Evolutionary conservation across 208 protist genomes (phyloP).

Genomic region (Wallacemonas sp.): DNA sequence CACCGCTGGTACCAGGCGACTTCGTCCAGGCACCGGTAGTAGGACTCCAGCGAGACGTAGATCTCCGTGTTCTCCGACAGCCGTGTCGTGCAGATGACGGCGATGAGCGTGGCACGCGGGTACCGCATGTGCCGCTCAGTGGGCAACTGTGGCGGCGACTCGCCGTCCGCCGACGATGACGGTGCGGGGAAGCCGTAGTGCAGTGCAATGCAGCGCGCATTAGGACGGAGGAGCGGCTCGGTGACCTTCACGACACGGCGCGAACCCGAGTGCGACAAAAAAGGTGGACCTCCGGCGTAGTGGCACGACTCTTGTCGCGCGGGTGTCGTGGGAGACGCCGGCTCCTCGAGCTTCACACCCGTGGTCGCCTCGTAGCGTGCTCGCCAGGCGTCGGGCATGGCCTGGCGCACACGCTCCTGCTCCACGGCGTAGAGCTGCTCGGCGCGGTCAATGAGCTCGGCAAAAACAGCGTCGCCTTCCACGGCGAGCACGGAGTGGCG

Average conservation of each 20-base stretch:
- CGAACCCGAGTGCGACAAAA: constrained; percentile 17
- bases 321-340: not conserved
- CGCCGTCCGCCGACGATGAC: not conserved
- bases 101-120: constrained; percentile 63
- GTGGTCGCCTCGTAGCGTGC: not conserved
- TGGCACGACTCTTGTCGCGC: too few relatives aligned
- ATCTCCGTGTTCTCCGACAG: constrained; percentile 50
- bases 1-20: constrained; percentile 57
- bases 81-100: constrained; percentile 53
- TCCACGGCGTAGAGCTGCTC: constrained; percentile 32
- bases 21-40: constrained; percentile 83
- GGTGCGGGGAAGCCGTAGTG: constrained; percentile 61
- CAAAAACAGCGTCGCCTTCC: constrained; percentile 82
- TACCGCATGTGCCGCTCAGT: constrained; percentile 13
- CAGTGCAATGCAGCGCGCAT: constrained; percentile 79
- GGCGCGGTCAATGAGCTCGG: constrained; percentile 48
- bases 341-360: not conserved
- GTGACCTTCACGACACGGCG: constrained; percentile 14
- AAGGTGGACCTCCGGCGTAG: not conserved
- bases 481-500: constrained; percentile 80
- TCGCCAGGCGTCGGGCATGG: not conserved
- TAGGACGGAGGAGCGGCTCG: constrained; percentile 39
- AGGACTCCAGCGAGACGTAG: constrained; percentile 71
- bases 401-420: constrained; percentile 19
- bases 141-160: not conserved